phyloP scores from a whole-genome alignment of 768 basidiomycete genomes.

The Termitomyces sp. region DNA sequence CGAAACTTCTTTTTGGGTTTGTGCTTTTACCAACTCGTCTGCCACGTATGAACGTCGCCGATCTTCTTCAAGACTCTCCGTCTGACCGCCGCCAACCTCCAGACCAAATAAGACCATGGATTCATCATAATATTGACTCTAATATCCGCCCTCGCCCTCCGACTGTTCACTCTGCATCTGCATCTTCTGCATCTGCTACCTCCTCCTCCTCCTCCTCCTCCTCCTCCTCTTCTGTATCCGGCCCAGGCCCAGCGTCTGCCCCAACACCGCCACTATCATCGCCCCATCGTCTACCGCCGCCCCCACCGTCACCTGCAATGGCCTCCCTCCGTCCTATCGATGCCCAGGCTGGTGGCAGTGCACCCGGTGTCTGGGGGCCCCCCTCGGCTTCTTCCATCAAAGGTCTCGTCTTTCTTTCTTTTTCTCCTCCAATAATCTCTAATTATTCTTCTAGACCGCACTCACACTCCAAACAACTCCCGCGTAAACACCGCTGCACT shows the following conservation, averaged over 20 bases:
- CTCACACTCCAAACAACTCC: too few relatives aligned
- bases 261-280: not conserved
- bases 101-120: too few relatives aligned
- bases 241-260: too few relatives aligned
- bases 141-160: not conserved
- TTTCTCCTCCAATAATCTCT: too few relatives aligned
- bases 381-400: slow-evolving; percentile 1
- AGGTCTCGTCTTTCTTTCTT: not conserved
- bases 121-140: too few relatives aligned
- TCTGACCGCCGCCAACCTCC: slow-evolving; percentile 33
- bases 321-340: slow-evolving; percentile 15
- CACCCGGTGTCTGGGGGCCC: slow-evolving; percentile 4
- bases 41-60: slow-evolving; percentile 53
- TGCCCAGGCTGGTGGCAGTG: not conserved
- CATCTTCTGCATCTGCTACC: too few relatives aligned
- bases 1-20: slow-evolving; percentile 1
- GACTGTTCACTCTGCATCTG: not conserved
- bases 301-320: slow-evolving; percentile 23
- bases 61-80: slow-evolving; percentile 64
- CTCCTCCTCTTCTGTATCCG: not conserved
- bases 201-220: too few relatives aligned
- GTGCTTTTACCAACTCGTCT: too few relatives aligned
- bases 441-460: too few relatives aligned
- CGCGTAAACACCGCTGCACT: too few relatives aligned
- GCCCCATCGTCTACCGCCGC: slow-evolving; percentile 11